Evolutionary conservation across 805 yeast species (phyloP), one percentile per base, ranked within the genome.

Genomic region (Dipodascus albidus): DNA sequence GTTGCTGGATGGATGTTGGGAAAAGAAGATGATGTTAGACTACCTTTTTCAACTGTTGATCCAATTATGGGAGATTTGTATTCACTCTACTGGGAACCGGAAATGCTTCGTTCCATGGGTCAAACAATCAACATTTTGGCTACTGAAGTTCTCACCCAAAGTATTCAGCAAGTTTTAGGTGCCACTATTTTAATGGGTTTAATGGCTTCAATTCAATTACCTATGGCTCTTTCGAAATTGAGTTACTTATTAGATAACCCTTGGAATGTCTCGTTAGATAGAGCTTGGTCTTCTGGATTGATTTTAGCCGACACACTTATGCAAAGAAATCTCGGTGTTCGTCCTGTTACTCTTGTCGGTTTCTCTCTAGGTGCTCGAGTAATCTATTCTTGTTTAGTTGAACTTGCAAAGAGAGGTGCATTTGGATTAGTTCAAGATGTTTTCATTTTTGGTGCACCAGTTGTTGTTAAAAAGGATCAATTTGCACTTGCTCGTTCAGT

Each of bases 1-100:
- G 89, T 95, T 0, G 81, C 95, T 52, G 99, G 99, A 1, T 93
- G 99, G 99, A 89, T 93, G 91, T 84, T 83, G 52, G 95, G 96
- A 66, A 84, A 82, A 55, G 80, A 82, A 61, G 99, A 93, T 80
- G 99, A 93, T 76, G 91, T 93, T 20, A 76, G 99, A 64, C 76
- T 93, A 57, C 99, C 99, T 1, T 93, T 90, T 64, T 86, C 96
- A 1, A 93, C 99, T 0, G 86, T 93, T 6, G 99, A 95, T 64
- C 99, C 99, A 0, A 87, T 91, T 0, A 89, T 91, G 91, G 99
- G 99, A 17, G 99, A 93, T 66, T 70, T 93, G 59, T 87, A 85
- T 61, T 88, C 98, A 0, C 73, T 93, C 4, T 71, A 87, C 50
- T 93, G 99, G 99, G 99, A 93, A 67, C 99, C 99, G 0, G 99